Percentiles rank a stretch among this genome's conserved stretches.
These are phyloP conservation scores for Morella rubra DNA, from an alignment of 306 rosid genomes.

Conservation along the genomic window DNA sequence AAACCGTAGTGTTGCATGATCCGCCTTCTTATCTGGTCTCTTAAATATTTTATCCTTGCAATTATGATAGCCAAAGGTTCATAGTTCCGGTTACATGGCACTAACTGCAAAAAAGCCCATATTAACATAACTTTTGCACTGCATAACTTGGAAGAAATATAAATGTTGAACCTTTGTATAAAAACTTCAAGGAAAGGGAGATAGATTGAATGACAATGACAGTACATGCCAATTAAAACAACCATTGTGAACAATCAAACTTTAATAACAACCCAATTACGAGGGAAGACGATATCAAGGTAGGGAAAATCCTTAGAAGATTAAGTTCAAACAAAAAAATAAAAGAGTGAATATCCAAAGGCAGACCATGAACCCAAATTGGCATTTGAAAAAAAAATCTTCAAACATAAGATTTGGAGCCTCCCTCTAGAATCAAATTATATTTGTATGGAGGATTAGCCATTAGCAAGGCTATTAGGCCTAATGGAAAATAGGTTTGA, in stretches of 20 bases:
- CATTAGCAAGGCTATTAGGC: background rate
- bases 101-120: background rate
- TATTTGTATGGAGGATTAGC: background rate
- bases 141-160: background rate
- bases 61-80: no score
- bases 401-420: background rate
- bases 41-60: background rate
- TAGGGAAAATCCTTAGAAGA: background rate
- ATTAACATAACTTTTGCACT: background rate
- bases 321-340: background rate
- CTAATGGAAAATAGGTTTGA: constrained; percentile 8
- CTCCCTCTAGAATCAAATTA: background rate
- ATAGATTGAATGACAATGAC: background rate
- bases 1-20: background rate
- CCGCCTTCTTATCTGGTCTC: background rate
- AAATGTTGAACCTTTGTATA: no score
- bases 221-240: background rate
- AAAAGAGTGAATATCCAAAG: background rate
- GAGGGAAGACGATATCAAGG: background rate
- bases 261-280: background rate
- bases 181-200: background rate
- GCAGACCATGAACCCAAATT: background rate
- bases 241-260: background rate
- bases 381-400: background rate
- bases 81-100: background rate